These are phyloP conservation scores for Suillus cothurnatus DNA, from an alignment of 768 basidiomycete genomes.

Conservation along the genomic window DNA sequence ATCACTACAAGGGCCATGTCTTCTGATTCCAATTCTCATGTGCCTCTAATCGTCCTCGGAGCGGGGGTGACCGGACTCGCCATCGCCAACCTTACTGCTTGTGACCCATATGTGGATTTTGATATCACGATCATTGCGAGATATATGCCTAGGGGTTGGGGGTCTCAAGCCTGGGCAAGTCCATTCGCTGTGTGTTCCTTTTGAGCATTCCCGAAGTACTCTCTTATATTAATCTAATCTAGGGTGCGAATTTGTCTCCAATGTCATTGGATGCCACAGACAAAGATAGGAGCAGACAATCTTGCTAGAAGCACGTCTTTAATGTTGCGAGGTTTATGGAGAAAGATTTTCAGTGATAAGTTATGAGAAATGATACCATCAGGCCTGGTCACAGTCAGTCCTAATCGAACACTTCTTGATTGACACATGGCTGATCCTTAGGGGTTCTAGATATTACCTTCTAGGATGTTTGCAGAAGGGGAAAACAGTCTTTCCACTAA, in stretches of 20 bases:
- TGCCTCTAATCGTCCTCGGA: constrained; percentile 36
- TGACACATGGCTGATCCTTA: constrained; percentile 4
- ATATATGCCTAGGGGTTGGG: constrained; percentile 38
- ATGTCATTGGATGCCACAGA: constrained; percentile 39
- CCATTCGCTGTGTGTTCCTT: constrained; percentile 48
- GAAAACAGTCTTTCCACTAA: constrained; percentile 17
- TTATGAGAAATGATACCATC: constrained; percentile 50
- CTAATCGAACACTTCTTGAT: not conserved
- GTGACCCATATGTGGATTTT: constrained; percentile 20
- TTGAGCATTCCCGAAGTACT: not conserved
- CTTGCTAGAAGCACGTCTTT: constrained; percentile 36
- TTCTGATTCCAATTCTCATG: constrained; percentile 8
- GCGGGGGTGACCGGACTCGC: constrained; percentile 44
- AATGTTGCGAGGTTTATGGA: not conserved
- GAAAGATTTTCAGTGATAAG: constrained; percentile 36
- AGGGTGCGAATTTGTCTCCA: constrained; percentile 54
- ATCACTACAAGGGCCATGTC: constrained; percentile 16
- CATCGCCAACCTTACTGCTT: constrained; percentile 34
- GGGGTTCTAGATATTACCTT: constrained; percentile 36
- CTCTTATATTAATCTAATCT: not conserved
- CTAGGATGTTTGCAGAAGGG: constrained; percentile 32
- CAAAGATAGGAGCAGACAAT: constrained; percentile 42
- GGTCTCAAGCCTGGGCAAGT: constrained; percentile 49
- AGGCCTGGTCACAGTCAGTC: constrained; percentile 42
- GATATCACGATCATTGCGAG: constrained; percentile 37